Conservation (phyloP, 2,329 filamentous ascomycete species). For the Sphaerostilbella broomeana region DNA sequence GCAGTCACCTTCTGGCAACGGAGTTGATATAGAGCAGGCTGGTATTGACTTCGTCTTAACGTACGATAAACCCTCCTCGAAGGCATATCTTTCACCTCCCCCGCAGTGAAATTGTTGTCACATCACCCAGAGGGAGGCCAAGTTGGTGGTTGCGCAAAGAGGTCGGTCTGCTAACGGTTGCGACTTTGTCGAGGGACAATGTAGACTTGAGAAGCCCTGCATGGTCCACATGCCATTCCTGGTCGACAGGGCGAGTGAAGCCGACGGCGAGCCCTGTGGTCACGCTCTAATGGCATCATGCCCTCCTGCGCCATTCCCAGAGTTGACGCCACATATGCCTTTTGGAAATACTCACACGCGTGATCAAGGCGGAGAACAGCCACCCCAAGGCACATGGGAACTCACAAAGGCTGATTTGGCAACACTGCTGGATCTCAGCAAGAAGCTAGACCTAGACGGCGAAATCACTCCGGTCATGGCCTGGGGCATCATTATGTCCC, state of each 20-base stretch:
- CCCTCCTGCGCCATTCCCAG: constrained; percentile 59
- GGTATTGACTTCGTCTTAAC: constrained; percentile 88
- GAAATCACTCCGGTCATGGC: constrained; percentile 96
- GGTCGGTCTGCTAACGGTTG: constrained; percentile 38
- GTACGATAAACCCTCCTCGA: constrained; percentile 62
- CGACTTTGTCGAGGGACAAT: constrained; percentile 32
- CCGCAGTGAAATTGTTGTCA: constrained; percentile 35
- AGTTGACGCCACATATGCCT: constrained; percentile 43
- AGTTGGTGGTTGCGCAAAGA: constrained; percentile 16
- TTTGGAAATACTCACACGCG: constrained; percentile 43
- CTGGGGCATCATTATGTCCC: constrained; percentile 72
- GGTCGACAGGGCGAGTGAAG: constrained; percentile 51
- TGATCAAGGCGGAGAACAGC: constrained; percentile 19
- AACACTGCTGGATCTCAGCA: constrained; percentile 78
- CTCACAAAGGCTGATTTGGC: constrained; percentile 68
- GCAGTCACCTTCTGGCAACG: constrained; percentile 27
- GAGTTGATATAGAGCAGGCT: constrained; percentile 69
- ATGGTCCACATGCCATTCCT: constrained; percentile 85
- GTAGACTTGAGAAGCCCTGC: constrained; percentile 84
- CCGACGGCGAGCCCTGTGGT: constrained; percentile 66
- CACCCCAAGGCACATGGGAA: constrained; percentile 71
- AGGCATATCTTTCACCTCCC: constrained; percentile 60
- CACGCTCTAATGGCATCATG: constrained; percentile 92
- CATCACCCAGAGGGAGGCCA: constrained; percentile 10
- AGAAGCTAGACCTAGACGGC: constrained; percentile 73